These are phyloP conservation scores for Bacidia gigantensis DNA, from an alignment of 495 filamentous ascomycete species.

Conservation along the genomic window DNA sequence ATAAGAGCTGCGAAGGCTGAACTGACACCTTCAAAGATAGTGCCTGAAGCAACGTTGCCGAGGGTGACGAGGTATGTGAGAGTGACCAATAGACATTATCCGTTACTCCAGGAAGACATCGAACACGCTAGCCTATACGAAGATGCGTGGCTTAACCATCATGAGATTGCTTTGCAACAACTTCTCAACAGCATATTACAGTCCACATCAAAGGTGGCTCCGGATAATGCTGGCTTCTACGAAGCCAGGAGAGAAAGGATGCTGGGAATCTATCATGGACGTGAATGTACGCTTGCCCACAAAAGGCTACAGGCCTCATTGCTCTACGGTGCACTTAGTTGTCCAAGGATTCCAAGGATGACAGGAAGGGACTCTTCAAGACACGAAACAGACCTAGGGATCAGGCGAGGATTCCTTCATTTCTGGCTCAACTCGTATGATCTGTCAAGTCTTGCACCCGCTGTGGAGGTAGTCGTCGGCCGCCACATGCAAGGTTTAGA, in stretches of 20 bases:
- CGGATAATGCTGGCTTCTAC: slow-evolving; percentile 15
- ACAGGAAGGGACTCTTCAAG: slow-evolving; percentile 23
- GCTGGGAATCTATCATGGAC: slow-evolving; percentile 41
- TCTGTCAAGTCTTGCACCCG: slow-evolving; percentile 32
- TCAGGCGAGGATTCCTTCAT: slow-evolving; percentile 41
- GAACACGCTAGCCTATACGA: slow-evolving; percentile 45
- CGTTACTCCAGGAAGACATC: slow-evolving; percentile 42
- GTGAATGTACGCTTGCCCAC: slow-evolving; percentile 38
- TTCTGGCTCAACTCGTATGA: slow-evolving; percentile 49
- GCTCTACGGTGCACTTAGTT: slow-evolving; percentile 44
- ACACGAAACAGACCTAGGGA: slow-evolving; percentile 44
- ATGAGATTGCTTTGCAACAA: slow-evolving; percentile 49
- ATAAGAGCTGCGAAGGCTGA: too few relatives aligned
- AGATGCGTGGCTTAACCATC: slow-evolving; percentile 49
- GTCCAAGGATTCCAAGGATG: slow-evolving; percentile 37
- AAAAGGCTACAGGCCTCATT: slow-evolving; percentile 49
- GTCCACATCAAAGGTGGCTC: slow-evolving; percentile 14
- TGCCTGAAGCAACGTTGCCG: background rate
- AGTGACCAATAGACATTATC: slow-evolving; percentile 22
- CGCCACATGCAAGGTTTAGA: slow-evolving; percentile 24
- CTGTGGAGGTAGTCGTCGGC: slow-evolving; percentile 47
- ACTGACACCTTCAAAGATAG: too few relatives aligned
- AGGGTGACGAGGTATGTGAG: background rate
- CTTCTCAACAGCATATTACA: slow-evolving; percentile 44
- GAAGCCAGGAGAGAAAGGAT: slow-evolving; percentile 30